Base-by-base conservation (phyloP, 441 rosid genomes). In the Gossypium schwendimanii region DNA sequence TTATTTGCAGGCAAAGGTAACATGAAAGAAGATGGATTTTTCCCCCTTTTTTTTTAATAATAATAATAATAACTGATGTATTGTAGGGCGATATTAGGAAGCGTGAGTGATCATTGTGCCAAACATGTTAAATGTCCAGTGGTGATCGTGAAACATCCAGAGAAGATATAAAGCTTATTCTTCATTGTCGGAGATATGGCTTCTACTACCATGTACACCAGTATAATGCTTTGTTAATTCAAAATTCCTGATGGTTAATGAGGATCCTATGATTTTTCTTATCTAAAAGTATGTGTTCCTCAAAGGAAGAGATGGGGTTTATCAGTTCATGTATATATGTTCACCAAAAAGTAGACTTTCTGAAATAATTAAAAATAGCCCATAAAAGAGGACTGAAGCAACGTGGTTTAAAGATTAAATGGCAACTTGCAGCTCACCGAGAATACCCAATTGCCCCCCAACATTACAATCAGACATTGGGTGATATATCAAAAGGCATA, bases 91-190 rank as follows among this genome's bases (percentile, higher is more conserved):
- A 71, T 91, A 39, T 82, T 89, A 2, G 95, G 95, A 54, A 91
- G 95, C 72, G 97, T 89, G 68, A 91, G 95, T 53, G 92, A 89
- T 69, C 72, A 88, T 52, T 88, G 93, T 73, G 90, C 97, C 53
- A 87, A 88, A 85, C 81, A 83, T 63, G 97, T 76, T 0, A 87
- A 81, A 76, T 91, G 95, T 68, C 93, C 93, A 0, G 91, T 88
- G 68, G 88, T 85, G 71, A 90, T 91, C 28, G 93, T 91, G 59
- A 91, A 89, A 84, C 82, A 79, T 15, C 63, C 77, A 6, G 57
- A 54, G 62, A 70, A 76, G 12, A 55, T 31, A 36, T 73, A 59
- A 81, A 12, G n/a, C 15, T 44, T 14, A 11, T 41, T 41, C 3
- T 53, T 31, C 6, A 57, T 26, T 4, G 60, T 20, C 63, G 7